Evolutionary conservation across 2,329 filamentous ascomycete species (phyloP), one percentile per base, ranked within the genome.

Genomic region (Trichoderma endophyticum): DNA sequence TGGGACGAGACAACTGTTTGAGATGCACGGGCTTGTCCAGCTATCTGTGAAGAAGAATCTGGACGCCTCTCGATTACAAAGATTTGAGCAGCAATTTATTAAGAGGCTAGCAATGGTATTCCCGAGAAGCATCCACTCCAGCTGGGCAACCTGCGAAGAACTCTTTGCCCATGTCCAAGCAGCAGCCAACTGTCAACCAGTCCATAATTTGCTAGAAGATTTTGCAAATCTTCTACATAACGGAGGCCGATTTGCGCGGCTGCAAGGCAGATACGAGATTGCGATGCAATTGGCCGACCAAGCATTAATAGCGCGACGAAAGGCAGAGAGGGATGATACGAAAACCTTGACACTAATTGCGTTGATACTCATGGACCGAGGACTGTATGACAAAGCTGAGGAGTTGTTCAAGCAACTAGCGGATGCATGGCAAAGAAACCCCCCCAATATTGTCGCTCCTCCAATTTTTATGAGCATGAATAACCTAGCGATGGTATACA

Each of bases 11-110:
- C 65, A 65, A 3, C 9, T 60, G n/a, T 63, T 73, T 1, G 59
- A 71, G 11, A 75, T 76, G 71, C 73, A 75, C 51, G 70, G 71
- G 4, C 72, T 75, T 21, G 62, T 75, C 3, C 73, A 74, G 28
- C 43, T 75, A 4, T 56, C 68, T 0, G 73, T 64, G 14, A 43
- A 62, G 28, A 70, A 70, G 15, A 70, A 57, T 71, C 0, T 32
- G 1, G 7, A 34, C 6, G n/a, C 24, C 32, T 3, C 18, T 9
- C 21, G n/a, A 3, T 7, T 21, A 21, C 39, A 64, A 5, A 30
- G 6, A 14, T 72, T 60, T 26, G 9, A 71, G 18, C n/a, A 59
- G n/a, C 28, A 28, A 7, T n/a, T n/a, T 30, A 51, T 28, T 15
- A 39, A 34, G 21, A 30, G 48, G 30, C 54, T 73, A 7, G 72